phyloP scores from a whole-genome alignment of 192 early-diverging fungal genomes.

The Hyaloraphidium curvatum region DNA sequence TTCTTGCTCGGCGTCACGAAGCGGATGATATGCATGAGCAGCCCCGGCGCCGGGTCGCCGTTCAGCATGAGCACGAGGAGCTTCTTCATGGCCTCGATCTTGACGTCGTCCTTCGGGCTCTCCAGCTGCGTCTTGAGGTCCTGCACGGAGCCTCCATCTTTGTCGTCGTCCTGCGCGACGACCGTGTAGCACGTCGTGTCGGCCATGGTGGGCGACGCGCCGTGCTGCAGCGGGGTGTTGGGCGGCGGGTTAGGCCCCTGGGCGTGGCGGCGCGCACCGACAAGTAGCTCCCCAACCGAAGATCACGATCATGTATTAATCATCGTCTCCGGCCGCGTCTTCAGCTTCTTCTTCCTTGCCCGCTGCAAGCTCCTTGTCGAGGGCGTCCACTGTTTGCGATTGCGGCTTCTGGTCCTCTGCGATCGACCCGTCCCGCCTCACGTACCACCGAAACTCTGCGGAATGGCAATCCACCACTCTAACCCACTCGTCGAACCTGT shows the following conservation, averaged over 20 bases:
- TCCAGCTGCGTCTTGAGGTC: constrained; percentile 65
- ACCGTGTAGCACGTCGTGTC: constrained; percentile 8
- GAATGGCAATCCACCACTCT: constrained; percentile 32
- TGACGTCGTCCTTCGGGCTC: constrained; percentile 75
- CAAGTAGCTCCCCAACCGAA: no score
- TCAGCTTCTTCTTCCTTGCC: constrained; percentile 11
- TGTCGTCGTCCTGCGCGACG: constrained; percentile 14
- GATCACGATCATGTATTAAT: no score
- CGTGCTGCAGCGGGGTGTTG: no score
- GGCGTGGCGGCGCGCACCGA: no score
- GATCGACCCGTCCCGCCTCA: constrained; percentile 38
- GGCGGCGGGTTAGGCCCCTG: no score
- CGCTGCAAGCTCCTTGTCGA: constrained; percentile 1
- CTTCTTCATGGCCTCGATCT: constrained; percentile 89
- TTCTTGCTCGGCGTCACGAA: constrained; percentile 91
- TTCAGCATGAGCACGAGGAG: constrained; percentile 77
- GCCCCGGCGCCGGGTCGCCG: constrained; percentile 63
- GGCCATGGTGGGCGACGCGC: no score
- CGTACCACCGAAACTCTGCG: constrained; percentile 32
- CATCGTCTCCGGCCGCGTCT: constrained; percentile 5
- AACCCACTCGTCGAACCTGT: constrained; percentile 42
- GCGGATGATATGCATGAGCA: constrained; percentile 96
- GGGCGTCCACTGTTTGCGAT: not conserved
- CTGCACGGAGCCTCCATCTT: constrained; percentile 49
- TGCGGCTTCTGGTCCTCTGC: constrained; percentile 21